phyloP scores from a whole-genome alignment of 805 yeast genomes.

The Priceomyces medius region DNA sequence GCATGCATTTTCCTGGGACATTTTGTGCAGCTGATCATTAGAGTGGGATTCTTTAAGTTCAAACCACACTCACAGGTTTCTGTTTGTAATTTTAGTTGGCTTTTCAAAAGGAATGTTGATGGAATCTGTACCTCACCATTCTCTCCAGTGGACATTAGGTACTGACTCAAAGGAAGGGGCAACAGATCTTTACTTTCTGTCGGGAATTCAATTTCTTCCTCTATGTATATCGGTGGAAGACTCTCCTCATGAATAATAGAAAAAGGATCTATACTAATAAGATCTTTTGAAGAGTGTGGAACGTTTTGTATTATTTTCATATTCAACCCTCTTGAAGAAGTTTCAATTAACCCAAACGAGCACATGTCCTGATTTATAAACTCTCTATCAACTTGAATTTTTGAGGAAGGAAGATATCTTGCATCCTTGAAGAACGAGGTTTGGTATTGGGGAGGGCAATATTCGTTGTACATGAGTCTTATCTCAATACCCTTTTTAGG shows the following conservation, averaged over 20 bases:
- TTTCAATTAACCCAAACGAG: conserved; percentile 8
- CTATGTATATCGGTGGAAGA: not conserved
- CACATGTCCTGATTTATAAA: not conserved
- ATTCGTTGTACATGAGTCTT: conserved; percentile 49
- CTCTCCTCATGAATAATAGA: conserved; percentile 11
- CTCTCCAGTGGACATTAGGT: conserved; percentile 19
- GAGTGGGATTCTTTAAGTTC: conserved; percentile 11
- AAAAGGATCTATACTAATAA: conserved; percentile 26
- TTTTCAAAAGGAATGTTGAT: conserved; percentile 10
- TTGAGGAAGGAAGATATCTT: conserved; percentile 25
- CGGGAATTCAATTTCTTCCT: not conserved
- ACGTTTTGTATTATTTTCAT: conserved; percentile 24
- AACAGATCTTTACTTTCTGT: not conserved
- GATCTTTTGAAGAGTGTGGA: not conserved
- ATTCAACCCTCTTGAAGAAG: conserved; percentile 5
- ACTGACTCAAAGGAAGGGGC: conserved; percentile 19
- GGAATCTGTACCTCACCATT: conserved; percentile 28
- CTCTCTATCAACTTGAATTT: conserved; percentile 20
- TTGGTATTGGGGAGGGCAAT: conserved; percentile 47
- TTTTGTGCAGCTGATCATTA: conserved; percentile 20
- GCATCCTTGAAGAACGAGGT: conserved; percentile 38
- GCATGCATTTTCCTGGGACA: conserved; percentile 33
- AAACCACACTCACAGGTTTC: conserved; percentile 26
- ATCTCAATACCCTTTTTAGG: conserved; percentile 45
- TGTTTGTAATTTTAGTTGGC: not conserved